Base-by-base conservation (phyloP, 1,284 basidiomycete genomes). In the Meira miltonrushii region DNA sequence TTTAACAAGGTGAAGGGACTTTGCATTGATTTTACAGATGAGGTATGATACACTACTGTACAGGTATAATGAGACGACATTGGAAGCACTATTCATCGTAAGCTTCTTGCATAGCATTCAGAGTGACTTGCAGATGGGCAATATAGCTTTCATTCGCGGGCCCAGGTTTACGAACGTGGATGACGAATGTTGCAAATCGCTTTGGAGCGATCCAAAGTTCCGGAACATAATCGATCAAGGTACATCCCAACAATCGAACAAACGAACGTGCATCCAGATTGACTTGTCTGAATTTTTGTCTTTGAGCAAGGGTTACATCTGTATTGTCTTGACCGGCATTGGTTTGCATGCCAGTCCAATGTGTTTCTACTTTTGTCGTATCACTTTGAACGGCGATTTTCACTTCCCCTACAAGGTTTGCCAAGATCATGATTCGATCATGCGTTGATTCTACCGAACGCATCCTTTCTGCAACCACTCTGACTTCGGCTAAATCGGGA, bases 171-270 rank as follows among this genome's bases (percentile, higher is more conserved):
- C 28, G 28, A 33, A 48, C 25, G 46, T 48, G 46, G 23, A 53
- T 17, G 12, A 53, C 7, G 15, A 53, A 53, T 4, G 38, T 39
- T 19, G 50, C 50, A 25, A 17, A 53, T n/a, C 12, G 4, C 15
- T 15, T 28, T 39, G 38, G 13, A 53, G 23, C 23, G 15, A 53
- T 53, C 7, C 5, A 53, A 17, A 53, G 4, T 25, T 53, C 50
- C 41, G 44, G 55, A 44, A 44, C 53, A 25, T 23, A 38, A 15
- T 52, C 54, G n/a, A 57, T 60, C 13, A 65, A 55, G 58, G 28
- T 48, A 46, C 53, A 59, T 51, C 46, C 60, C 66, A 68, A 60
- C 54, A 54, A 37, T 9, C 65, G 60, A 47, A 64, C 62, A 50
- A 63, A 61, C 5, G 65, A 60, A 10, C 53, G 65, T 17, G 60